Evolutionary conservation across 805 yeast species (phyloP).

Genomic region (Kazachstania psychrophila): DNA sequence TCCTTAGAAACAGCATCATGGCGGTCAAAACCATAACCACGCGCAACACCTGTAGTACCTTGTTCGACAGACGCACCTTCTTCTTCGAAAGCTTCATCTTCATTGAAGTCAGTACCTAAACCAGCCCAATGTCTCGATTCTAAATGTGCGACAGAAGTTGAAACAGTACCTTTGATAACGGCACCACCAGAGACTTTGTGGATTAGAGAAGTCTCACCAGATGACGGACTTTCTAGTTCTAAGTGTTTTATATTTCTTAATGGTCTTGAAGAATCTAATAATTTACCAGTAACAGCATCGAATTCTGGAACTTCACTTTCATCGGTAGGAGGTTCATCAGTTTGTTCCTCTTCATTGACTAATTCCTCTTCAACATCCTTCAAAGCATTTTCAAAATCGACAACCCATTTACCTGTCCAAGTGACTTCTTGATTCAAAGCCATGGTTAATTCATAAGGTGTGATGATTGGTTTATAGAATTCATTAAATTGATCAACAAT

Average conservation of each 20-base stretch:
- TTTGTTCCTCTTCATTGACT: conserved; percentile 23
- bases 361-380: conserved; percentile 29
- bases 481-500: conserved; percentile 71
- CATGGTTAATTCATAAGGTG: conserved; percentile 82
- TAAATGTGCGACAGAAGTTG: conserved; percentile 75
- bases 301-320: conserved; percentile 57
- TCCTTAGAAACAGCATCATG: conserved; percentile 6
- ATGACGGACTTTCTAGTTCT: conserved; percentile 41
- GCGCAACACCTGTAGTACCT: conserved; percentile 81
- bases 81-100: conserved; percentile 34
- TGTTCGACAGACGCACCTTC: conserved; percentile 77
- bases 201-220: conserved; percentile 34
- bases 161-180: conserved; percentile 65
- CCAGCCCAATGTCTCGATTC: conserved; percentile 82
- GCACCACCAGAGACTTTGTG: conserved; percentile 50
- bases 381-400: conserved; percentile 57
- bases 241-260: conserved; percentile 58
- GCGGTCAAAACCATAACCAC: conserved; percentile 57
- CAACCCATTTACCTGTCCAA: conserved; percentile 94
- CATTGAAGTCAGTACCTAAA: conserved; percentile 71
- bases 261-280: conserved; percentile 63
- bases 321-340: conserved; percentile 8
- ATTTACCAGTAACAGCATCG: conserved; percentile 79
- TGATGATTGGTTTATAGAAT: conserved; percentile 82
- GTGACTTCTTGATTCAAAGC: conserved; percentile 67